Evolutionary conservation across 2,329 filamentous ascomycete species (phyloP), one percentile per base, ranked within the genome.

Genomic region (Scedosporium dehoogii): DNA sequence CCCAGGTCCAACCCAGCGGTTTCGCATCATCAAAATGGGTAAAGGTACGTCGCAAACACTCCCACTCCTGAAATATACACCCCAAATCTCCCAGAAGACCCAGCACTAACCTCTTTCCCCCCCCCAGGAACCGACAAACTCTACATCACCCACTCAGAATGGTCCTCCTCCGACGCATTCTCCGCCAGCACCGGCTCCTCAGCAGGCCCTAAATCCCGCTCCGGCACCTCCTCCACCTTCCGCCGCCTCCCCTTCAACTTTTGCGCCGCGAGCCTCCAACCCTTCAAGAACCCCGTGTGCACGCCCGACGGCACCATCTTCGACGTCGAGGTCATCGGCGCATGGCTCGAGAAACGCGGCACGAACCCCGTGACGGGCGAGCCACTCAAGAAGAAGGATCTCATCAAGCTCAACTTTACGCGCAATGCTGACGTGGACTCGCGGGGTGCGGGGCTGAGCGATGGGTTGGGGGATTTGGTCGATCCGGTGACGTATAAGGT

Each of bases 401-500:
- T 99, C 59, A 91, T 97, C 71, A 91, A 92, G 70, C 84, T 99
- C 66, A 88, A 92, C 72, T 96, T 97, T 74, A 84, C 90, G 64
- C 92, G 93, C 73, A 99, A 97, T 73, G 90, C 92, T 61, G 89
- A 92, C 65, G 75, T 78, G 53, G 78, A 82, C 67, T 76, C 77
- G 2, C 75, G 79, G 48, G 76, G 79, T 51, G 76, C 76, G 7
- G 78, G 76, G 2, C 66, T 75, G 12, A 77, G 76, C 65, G 82
- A 85, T 65, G 81, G 79, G 16, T 80, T 82, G 64, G 89, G 85
- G 61, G 94, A 97, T 69, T 90, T 94, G 70, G 91, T 97, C 66
- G 94, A 99, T 70, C 96, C 94, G 0, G 93, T 99, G 57, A 97
- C 92, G 0, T 97, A 90, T 81, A 99, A 99, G 74, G 90, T 96